Evolutionary conservation across 345 rosid species (phyloP).

Genomic region (Stellera chamaejasme): DNA sequence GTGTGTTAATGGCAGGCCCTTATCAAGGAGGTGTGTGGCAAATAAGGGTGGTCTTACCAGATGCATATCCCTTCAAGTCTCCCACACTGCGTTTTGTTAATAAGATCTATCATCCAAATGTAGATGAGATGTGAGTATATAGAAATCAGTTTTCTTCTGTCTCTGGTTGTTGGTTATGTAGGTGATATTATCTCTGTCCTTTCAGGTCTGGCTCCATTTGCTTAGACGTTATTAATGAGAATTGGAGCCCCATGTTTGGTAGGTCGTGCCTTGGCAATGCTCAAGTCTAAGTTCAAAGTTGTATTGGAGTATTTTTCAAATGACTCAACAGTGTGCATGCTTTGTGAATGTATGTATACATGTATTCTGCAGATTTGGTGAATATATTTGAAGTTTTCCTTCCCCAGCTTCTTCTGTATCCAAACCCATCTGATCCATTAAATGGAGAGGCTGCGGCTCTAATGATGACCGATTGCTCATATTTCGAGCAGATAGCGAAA

Average conservation of each 20-base stretch:
- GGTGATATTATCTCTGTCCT: not conserved
- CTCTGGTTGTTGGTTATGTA: too few species aligned
- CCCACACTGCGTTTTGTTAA: slow-evolving; percentile 84
- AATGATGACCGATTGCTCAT: slow-evolving; percentile 75
- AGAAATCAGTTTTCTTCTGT: slow-evolving; percentile 2
- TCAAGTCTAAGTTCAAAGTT: not conserved
- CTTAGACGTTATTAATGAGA: slow-evolving; percentile 85
- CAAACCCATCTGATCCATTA: slow-evolving; percentile 87
- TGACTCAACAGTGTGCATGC: not conserved
- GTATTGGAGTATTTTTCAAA: not conserved
- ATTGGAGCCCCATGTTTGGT: slow-evolving; percentile 98
- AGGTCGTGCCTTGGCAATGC: slow-evolving; percentile 7
- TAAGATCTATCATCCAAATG: slow-evolving; percentile 89
- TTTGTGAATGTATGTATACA: not conserved
- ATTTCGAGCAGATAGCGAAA: slow-evolving; percentile 74
- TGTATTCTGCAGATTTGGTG: slow-evolving; percentile 51
- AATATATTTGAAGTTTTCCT: slow-evolving; percentile 89
- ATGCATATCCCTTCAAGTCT: slow-evolving; percentile 93
- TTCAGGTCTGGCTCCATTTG: slow-evolving; percentile 92
- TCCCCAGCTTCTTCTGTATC: slow-evolving; percentile 91
- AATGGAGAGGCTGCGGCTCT: slow-evolving; percentile 91
- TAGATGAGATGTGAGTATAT: slow-evolving; percentile 79
- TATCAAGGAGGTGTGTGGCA: slow-evolving; percentile 89
- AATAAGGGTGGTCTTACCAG: slow-evolving; percentile 90
- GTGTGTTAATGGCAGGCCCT: slow-evolving; percentile 44